Conservation (phyloP, 345 rosid genomes). For the Geranium brycei region DNA sequence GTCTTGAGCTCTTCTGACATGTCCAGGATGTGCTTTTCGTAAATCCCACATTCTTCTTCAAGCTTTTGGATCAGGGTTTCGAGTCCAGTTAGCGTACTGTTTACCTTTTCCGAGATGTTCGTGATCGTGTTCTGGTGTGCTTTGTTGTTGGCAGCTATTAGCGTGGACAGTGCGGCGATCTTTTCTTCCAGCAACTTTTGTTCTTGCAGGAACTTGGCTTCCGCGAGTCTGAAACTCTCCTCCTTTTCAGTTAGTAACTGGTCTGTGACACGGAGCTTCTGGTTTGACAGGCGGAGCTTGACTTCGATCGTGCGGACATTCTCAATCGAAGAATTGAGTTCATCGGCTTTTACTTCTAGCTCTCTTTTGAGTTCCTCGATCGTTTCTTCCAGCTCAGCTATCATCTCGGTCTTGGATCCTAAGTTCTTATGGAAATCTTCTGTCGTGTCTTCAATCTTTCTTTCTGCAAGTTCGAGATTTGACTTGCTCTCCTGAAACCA, state of each 20-base stretch:
- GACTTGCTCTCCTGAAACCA: constrained; percentile 29
- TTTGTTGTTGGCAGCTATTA: constrained; percentile 23
- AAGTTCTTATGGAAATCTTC: constrained; percentile 28
- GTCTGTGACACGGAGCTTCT: constrained; percentile 82
- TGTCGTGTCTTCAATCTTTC: constrained; percentile 14
- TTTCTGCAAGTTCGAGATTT: constrained; percentile 31
- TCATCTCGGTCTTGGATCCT: constrained; percentile 27
- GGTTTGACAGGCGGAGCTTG: constrained; percentile 78
- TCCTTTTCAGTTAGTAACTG: constrained; percentile 69
- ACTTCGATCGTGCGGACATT: constrained; percentile 54
- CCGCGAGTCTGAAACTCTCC: constrained; percentile 45
- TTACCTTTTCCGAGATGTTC: constrained; percentile 29
- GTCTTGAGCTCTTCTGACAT: constrained; percentile 28
- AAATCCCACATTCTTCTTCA: constrained; percentile 26
- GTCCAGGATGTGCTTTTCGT: constrained; percentile 26
- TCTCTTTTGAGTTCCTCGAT: constrained; percentile 56
- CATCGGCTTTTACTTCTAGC: constrained; percentile 68
- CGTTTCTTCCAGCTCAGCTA: constrained; percentile 40
- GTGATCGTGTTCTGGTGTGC: constrained; percentile 34
- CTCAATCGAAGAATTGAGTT: constrained; percentile 35
- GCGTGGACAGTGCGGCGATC: constrained; percentile 21
- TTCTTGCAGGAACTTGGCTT: constrained; percentile 51
- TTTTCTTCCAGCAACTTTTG: constrained; percentile 47
- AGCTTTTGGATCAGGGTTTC: constrained; percentile 29
- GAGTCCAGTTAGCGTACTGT: constrained; percentile 22